Evolutionary conservation across 2,329 filamentous ascomycete genomes (phyloP).

Genomic region (Colletotrichum tamarilloi): DNA sequence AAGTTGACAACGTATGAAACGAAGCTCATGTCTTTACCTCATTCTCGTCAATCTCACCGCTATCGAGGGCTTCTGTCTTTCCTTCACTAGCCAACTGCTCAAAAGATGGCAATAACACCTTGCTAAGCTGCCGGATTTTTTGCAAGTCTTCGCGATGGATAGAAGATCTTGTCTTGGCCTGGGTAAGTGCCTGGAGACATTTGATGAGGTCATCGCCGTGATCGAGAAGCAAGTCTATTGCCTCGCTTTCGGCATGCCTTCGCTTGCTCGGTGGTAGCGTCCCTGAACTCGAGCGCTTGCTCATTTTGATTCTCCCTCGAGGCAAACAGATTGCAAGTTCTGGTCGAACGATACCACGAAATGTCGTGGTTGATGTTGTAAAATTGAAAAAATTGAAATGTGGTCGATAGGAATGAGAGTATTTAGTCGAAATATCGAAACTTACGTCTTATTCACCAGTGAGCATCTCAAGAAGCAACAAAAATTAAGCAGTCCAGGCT

Average conservation of each 20-base stretch:
- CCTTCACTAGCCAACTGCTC: conserved; percentile 31
- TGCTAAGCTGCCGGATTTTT: conserved; percentile 36
- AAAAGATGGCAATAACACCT: conserved; percentile 43
- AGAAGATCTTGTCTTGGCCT: conserved; percentile 20
- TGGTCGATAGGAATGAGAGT: neutral
- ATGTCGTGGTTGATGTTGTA: neutral
- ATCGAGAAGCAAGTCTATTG: conserved; percentile 44
- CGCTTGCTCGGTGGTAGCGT: conserved; percentile 37
- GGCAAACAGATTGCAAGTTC: neutral
- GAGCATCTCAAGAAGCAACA: neutral
- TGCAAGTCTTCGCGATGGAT: neutral
- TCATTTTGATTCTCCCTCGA: conserved; percentile 9
- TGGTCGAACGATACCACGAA: too few species aligned
- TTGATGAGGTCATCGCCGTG: conserved; percentile 52
- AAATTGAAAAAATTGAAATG: neutral
- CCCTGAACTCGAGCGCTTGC: conserved; percentile 27
- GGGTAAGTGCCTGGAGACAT: conserved; percentile 50
- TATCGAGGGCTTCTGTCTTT: neutral
- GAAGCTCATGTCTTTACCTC: neutral
- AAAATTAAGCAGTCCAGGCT: neutral
- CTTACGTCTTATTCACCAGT: neutral
- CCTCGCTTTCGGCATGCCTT: conserved; percentile 34
- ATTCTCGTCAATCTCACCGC: neutral
- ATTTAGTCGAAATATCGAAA: neutral
- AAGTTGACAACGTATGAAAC: too few species aligned